Evolutionary conservation across 768 basidiomycete genomes (phyloP).

Genomic region (Filobasidium floriforme): DNA sequence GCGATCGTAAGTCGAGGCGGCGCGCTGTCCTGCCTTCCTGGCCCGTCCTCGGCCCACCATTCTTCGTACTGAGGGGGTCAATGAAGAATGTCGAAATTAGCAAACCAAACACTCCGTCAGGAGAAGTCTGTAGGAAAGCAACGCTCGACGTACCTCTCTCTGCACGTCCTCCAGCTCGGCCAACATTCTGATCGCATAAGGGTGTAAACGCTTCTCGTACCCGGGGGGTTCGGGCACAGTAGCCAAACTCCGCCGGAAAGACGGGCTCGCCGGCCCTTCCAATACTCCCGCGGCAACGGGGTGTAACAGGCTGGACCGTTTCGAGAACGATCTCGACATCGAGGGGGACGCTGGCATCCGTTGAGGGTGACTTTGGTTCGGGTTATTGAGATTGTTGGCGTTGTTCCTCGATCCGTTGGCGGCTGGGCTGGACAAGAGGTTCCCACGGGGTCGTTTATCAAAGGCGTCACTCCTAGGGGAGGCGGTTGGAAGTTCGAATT

Average conservation of each 20-base stretch:
- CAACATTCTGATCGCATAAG: conserved; percentile 44
- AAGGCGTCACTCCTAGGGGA: conserved; percentile 43
- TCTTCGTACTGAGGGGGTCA: conserved; percentile 36
- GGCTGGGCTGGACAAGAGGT: conserved; percentile 14
- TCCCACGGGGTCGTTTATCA: conserved; percentile 26
- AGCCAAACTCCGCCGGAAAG: conserved; percentile 15
- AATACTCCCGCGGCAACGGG: conserved; percentile 34
- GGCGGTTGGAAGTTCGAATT: conserved; percentile 42
- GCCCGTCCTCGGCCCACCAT: conserved; percentile 44
- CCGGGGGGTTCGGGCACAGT: conserved; percentile 23
- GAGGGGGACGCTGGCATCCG: conserved; percentile 36
- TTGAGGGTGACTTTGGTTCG: conserved; percentile 27
- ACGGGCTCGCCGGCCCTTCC: conserved; percentile 23
- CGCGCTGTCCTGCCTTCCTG: conserved; percentile 39
- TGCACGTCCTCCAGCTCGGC: conserved; percentile 45
- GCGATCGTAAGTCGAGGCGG: conserved; percentile 43
- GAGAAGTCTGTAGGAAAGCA: neutral
- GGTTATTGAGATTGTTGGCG: conserved; percentile 10
- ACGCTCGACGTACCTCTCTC: conserved; percentile 37
- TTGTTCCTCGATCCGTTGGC: conserved; percentile 3
- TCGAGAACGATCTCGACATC: conserved; percentile 42
- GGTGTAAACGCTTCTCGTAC: conserved; percentile 40
- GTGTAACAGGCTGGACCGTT: conserved; percentile 40
- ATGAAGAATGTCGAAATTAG: neutral
- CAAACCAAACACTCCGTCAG: neutral